Percentiles rank a stretch among this genome's conserved stretches.
Evolutionary conservation across 208 protist species (phyloP).

Genomic region (Strigomonas culicis): DNA sequence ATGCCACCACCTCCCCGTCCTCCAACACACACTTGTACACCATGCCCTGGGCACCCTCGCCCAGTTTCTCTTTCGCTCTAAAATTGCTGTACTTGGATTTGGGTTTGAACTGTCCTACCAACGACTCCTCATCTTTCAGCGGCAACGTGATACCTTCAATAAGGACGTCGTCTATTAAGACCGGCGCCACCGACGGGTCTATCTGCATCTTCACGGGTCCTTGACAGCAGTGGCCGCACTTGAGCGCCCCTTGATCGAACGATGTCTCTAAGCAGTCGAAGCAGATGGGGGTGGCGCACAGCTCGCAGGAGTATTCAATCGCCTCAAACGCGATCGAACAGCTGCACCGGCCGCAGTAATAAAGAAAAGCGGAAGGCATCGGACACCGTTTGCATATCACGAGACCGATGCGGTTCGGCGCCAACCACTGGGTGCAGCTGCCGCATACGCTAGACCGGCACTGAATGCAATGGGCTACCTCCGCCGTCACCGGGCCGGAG

Average conservation of each 20-base stretch:
- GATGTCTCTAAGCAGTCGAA: constrained; percentile 40
- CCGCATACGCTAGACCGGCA: constrained; percentile 42
- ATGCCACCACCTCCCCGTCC: constrained; percentile 70
- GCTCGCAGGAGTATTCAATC: constrained; percentile 53
- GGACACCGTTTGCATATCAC: constrained; percentile 50
- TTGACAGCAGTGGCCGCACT: constrained; percentile 62
- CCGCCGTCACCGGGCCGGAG: no score
- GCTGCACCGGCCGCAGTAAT: constrained; percentile 51
- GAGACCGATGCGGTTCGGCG: constrained; percentile 31
- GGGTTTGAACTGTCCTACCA: no score
- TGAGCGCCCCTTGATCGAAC: constrained; percentile 70
- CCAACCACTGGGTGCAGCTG: constrained; percentile 23
- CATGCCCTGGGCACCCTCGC: constrained; percentile 72
- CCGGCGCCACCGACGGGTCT: constrained; percentile 15
- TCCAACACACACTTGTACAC: constrained; percentile 74
- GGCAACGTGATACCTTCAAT: not conserved
- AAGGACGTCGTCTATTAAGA: constrained; percentile 17
- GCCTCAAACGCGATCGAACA: constrained; percentile 16
- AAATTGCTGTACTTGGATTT: constrained; percentile 59
- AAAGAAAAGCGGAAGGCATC: constrained; percentile 12
- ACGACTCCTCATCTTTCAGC: not conserved
- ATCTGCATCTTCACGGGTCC: constrained; percentile 27
- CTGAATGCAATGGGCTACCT: constrained; percentile 25
- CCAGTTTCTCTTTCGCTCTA: constrained; percentile 35
- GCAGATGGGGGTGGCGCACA: constrained; percentile 59